These are phyloP conservation scores for Diplotaxis tenuifolia DNA, from an alignment of 345 rosid species.

Conservation along the genomic window DNA sequence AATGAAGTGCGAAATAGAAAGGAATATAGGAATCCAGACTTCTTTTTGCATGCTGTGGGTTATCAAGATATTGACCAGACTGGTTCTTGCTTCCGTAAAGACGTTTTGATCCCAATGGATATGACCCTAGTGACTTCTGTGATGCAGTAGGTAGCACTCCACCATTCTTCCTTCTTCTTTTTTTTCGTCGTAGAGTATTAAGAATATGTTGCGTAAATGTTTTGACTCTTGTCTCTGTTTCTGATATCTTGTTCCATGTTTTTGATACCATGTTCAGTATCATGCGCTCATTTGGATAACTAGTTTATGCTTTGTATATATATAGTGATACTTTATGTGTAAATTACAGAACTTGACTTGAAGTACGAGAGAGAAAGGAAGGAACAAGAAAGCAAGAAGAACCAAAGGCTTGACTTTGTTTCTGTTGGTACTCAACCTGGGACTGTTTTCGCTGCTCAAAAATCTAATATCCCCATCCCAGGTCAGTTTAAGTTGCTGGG, in stretches of 20 bases:
- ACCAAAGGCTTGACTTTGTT: slow-evolving; percentile 73
- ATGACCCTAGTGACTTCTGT: slow-evolving; percentile 75
- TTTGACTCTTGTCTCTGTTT: background rate
- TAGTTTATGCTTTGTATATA: background rate
- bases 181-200: background rate
- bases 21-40: slow-evolving; percentile 94
- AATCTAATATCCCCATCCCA: slow-evolving; percentile 61
- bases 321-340: background rate
- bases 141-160: slow-evolving; percentile 76
- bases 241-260: background rate
- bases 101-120: slow-evolving; percentile 91
- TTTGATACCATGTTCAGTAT: background rate
- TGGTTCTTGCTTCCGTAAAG: slow-evolving; percentile 91
- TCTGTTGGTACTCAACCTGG: slow-evolving; percentile 64
- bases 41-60: slow-evolving; percentile 85
- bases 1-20: slow-evolving; percentile 92
- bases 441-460: slow-evolving; percentile 44
- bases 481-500: slow-evolving; percentile 39
- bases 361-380: slow-evolving; percentile 79
- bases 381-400: slow-evolving; percentile 82
- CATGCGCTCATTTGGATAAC: background rate
- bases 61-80: slow-evolving; percentile 91
- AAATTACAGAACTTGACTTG: slow-evolving; percentile 68
- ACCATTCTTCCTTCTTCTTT: no score
- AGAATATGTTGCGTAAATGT: background rate